A percentile compares a stretch with the other conserved stretches of the same genome.
Conservation (phyloP, 768 basidiomycete species). For the Podaxis mareebaensis region DNA sequence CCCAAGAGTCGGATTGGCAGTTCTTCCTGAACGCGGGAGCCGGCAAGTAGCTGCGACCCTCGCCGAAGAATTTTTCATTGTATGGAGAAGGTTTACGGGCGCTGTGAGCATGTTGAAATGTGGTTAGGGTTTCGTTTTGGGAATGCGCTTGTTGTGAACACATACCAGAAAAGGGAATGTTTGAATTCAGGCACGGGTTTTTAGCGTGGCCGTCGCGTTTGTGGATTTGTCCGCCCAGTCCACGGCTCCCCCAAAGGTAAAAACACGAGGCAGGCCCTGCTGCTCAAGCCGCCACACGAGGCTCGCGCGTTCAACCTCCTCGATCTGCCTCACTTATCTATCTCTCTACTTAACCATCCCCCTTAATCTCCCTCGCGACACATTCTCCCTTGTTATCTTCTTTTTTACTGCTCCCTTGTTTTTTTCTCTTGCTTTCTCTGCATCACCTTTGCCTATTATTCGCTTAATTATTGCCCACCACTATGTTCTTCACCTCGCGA, state of each 20-base stretch:
- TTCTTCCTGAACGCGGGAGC: neutral
- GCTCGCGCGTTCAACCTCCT: conserved; percentile 34
- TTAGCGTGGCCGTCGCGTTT: conserved; percentile 16
- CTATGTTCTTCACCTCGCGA: conserved; percentile 33
- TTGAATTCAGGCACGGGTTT: conserved; percentile 27
- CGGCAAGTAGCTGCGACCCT: neutral
- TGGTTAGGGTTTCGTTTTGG: conserved; percentile 22
- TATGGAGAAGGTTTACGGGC: neutral
- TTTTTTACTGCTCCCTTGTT: conserved; percentile 3
- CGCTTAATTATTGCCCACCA: conserved; percentile 4
- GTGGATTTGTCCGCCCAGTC: conserved; percentile 30
- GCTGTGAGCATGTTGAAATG: neutral
- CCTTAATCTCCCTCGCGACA: conserved; percentile 11
- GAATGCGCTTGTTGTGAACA: conserved; percentile 13
- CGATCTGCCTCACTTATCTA: conserved; percentile 11
- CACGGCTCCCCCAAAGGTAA: conserved; percentile 29
- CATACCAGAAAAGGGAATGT: conserved; percentile 19
- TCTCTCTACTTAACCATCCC: neutral
- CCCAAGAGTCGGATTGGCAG: neutral
- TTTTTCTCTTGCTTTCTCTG: neutral
- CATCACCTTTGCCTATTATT: neutral
- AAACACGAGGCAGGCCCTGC: conserved; percentile 44
- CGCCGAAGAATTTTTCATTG: neutral
- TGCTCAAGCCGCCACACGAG: conserved; percentile 42
- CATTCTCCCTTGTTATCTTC: neutral